Evolutionary conservation across 2,329 filamentous ascomycete species (phyloP), one percentile per base, ranked within the genome.

Genomic region (Ramularia collo-cygni): DNA sequence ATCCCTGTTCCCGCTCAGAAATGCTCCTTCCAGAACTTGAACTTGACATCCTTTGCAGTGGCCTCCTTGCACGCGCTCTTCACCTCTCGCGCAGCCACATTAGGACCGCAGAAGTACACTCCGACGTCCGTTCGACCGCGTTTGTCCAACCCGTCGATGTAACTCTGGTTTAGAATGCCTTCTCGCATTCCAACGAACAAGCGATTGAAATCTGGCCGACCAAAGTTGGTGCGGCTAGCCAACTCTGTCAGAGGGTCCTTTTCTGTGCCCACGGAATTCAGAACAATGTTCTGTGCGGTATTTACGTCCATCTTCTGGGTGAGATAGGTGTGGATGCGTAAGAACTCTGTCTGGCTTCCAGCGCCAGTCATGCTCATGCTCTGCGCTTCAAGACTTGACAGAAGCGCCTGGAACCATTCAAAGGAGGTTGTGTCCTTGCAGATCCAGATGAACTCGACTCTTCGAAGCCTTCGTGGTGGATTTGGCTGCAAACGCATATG

Each of bases 11-110:
- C 13, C 31, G 14, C 19, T 43, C 37, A 73, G 49, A 72, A 73
- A 61, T 98, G 90, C 67, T 98, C 92, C 71, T 98, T 98, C 92
- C 92, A 98, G 72, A 98, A 98, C 56, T 86, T 85, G 70, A 96
- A 98, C 57, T 81, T 78, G 42, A 98, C 87, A 53, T 94, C 85
- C 47, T 77, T 77, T 27, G 76, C 79, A 9, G 79, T 85, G 12
- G 83, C 82, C 38, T 71, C 64, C 58, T 83, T 84, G 52, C 85
- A 84, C 12, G 90, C 89, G 59, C 79, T 77, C 64, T 85, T 83
- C 61, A 98, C 95, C 56, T 86, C 79, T 51, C 88, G 77, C 5
- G 90, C 90, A 66, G 76, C 70, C 50, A 74, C 74, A 48, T 85
- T 92, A 16, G 89, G 89, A 44, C 92, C 92, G 63, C 92, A 98